Base-by-base conservation (phyloP, 495 filamentous ascomycete species). In the Podospora australis region DNA sequence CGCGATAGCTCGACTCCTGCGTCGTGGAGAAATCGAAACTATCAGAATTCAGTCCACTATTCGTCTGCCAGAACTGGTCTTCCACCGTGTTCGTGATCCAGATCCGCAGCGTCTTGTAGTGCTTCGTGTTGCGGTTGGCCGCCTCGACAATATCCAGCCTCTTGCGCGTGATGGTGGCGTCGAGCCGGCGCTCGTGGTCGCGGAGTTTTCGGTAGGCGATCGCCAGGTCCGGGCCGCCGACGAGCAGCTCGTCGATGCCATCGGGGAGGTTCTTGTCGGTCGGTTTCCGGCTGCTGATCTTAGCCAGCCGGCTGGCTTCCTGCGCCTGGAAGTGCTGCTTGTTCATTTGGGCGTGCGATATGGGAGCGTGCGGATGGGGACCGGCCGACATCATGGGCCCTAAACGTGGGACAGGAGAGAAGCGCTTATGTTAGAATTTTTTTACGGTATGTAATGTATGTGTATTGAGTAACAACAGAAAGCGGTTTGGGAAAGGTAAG, bases 81-180 rank as follows among this genome's bases (percentile, higher is more conserved):
- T 97, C 90, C 19, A 84, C 87, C 1, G 90, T 96, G 63, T 99
- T 99, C 60, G 85, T 88, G 53, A 99, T 84, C 88, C 90, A 97
- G 47, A 99, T 81, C 53, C 89, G 84, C 64, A 99, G 70, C 17
- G 86, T 95, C 59, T 84, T 84, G 65, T 84, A 83, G 41, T 87
- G 81, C 78, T 92, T 90, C 40, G 82, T 72, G 45, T 84, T 84
- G 45, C 86, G 80, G 64, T 80, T 87, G 28, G 91, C 78, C 13
- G 84, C 82, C 58, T 96, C 91, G 45, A 87, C 78, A 43, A 95
- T 84, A 64, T 99, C 92, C 50, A 97, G 67, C 51, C 89, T 76
- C 72, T 97, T 99, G 56, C 90, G 79, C 64, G 92, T 87, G 74
- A 96, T 92, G n/a, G 88, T 84, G 19, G 90, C 87, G 71, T 99